phyloP scores from a whole-genome alignment of 1,139 yeast species.

The Arxiozyma heterogenica region DNA sequence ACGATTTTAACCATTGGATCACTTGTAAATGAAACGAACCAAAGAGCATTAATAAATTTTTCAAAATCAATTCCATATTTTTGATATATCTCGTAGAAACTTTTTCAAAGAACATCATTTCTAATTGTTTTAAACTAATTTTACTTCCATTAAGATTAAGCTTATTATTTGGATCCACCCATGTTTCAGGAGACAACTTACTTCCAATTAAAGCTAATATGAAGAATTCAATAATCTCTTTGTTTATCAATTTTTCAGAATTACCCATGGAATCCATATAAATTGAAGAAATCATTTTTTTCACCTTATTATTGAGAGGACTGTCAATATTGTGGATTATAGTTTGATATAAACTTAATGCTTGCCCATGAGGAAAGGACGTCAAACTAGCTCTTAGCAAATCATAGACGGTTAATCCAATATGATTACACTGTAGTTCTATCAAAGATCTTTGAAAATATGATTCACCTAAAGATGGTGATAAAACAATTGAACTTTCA shows the following conservation, averaged over 20 bases:
- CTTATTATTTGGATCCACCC: constrained; percentile 16
- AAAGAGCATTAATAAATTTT: constrained; percentile 19
- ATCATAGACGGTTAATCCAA: constrained; percentile 39
- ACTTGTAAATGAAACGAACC: constrained; percentile 23
- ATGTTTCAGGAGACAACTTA: constrained; percentile 18
- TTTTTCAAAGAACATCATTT: constrained; percentile 19
- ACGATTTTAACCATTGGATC: background rate
- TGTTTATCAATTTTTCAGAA: constrained; percentile 20
- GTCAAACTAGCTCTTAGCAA: constrained; percentile 52
- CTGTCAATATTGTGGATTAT: constrained; percentile 18
- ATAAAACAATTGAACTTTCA: constrained; percentile 42
- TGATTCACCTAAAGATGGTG: constrained; percentile 63
- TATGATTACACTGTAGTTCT: constrained; percentile 35
- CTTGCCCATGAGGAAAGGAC: constrained; percentile 36
- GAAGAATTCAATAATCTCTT: constrained; percentile 28
- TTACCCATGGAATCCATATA: constrained; percentile 18
- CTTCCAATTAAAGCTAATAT: constrained; percentile 26
- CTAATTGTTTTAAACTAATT: constrained; percentile 14
- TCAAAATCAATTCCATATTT: constrained; percentile 22
- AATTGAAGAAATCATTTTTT: constrained; percentile 11
- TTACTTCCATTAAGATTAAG: constrained; percentile 10
- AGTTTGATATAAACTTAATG: constrained; percentile 18
- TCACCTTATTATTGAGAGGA: constrained; percentile 14
- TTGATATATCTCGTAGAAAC: constrained; percentile 23
- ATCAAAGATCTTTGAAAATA: constrained; percentile 54